Evolutionary conservation across 2,329 filamentous ascomycete genomes (phyloP).

Genomic region (Chaetothyriales sp.): DNA sequence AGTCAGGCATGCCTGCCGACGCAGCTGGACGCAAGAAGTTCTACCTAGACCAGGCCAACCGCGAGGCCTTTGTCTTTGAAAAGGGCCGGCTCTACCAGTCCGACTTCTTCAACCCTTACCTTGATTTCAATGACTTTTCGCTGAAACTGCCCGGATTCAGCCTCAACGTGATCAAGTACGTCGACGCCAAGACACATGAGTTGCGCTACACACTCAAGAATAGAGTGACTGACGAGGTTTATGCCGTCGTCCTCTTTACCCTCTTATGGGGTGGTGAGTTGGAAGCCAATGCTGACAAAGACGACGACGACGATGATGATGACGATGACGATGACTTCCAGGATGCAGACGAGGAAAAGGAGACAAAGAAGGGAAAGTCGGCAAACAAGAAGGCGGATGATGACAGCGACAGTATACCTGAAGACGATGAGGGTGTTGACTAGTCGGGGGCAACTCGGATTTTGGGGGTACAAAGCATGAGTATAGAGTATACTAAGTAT

Average conservation of each 20-base stretch:
- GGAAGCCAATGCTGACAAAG: conserved; percentile 6
- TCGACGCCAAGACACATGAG: conserved; percentile 57
- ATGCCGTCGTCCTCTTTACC: conserved; percentile 69
- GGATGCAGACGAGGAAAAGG: conserved; percentile 1
- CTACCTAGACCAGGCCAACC: conserved; percentile 42
- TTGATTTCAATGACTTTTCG: conserved; percentile 57
- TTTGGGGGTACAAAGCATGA: not conserved
- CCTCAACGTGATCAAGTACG: conserved; percentile 24
- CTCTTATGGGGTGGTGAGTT: conserved; percentile 38
- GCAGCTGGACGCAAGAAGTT: conserved; percentile 43
- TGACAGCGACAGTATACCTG: not conserved
- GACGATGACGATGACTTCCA: not conserved
- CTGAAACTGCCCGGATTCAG: conserved; percentile 25
- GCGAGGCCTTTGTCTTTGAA: conserved; percentile 47
- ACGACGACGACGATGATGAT: not conserved
- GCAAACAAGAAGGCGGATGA: not conserved
- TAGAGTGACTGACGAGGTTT: conserved; percentile 53
- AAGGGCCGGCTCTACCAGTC: conserved; percentile 45
- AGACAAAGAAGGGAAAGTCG: not conserved
- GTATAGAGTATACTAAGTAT: not conserved
- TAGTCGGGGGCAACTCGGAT: no score
- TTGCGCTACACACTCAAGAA: conserved; percentile 89
- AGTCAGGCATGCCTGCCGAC: conserved; percentile 37
- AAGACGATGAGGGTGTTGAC: conserved; percentile 7
- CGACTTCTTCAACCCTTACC: conserved; percentile 81